Evolutionary conservation across 345 rosid species (phyloP), one percentile per base, ranked within the genome.

Genomic region (Rhizophora apiculata): DNA sequence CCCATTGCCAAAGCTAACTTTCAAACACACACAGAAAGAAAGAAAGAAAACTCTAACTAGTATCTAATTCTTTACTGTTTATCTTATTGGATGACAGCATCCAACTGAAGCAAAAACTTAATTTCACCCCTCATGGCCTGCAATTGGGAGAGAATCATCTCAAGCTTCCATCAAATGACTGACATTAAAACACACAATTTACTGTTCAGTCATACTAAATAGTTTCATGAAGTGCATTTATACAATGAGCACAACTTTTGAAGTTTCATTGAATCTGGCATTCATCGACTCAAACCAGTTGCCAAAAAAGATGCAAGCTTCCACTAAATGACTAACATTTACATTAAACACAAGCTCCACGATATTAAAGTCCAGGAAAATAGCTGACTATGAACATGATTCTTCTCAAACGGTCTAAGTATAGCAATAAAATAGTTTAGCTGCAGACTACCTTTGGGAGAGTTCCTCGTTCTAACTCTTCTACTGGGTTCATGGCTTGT

Each of bases 401-500:
- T 3, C 49, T 11, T 43, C 49, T 13, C 13, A 43, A 43, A 43
- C 49, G 5, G 18, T 43, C 49, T 13, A 19, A 13, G 49, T 11
- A 24, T 24, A 43, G 49, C 49, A 43, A 43, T 43, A 43, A 13
- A 43, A 43, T 13, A 43, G 49, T 56, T 56, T 56, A 6, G 60
- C 43, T 51, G 60, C 43, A 61, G 63, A 63, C 29, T 77, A 85
- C 95, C 95, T 87, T 83, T 7, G 64, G 84, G 79, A 84, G 65
- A 20, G 78, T 54, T 65, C 89, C 89, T 52, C 75, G 82, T 74
- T 87, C 92, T 60, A 76, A 56, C 57, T 59, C 64, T 55, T 72
- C 78, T 32, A 72, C 82, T 53, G 87, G 84, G 82, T 68, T 78
- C 92, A 86, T 87, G 81, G 74, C 74, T 73, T 43, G 13, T 43